Evolutionary conservation across 2,329 filamentous ascomycete species (phyloP).

Genomic region (Septoria petroselini): DNA sequence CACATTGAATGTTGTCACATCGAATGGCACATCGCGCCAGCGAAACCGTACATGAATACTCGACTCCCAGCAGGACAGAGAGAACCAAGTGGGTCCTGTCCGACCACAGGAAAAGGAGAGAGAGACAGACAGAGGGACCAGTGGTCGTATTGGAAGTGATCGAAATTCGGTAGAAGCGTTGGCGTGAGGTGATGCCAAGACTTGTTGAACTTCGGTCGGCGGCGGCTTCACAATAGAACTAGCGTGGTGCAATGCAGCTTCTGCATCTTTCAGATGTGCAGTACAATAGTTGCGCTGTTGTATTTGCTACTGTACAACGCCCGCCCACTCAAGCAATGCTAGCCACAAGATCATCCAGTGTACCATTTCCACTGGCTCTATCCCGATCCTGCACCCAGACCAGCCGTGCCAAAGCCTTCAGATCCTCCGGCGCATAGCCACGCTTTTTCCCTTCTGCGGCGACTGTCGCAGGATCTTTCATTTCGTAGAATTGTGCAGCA

Average conservation of each 20-base stretch:
- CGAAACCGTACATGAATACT: too few relatives aligned
- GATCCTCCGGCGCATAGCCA: slow-evolving; percentile 40
- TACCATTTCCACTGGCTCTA: slow-evolving; percentile 19
- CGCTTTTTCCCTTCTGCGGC: slow-evolving; percentile 30
- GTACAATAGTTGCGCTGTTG: too few relatives aligned
- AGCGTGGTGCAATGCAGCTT: too few relatives aligned
- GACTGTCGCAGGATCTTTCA: slow-evolving; percentile 56
- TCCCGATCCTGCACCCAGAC: slow-evolving; percentile 30
- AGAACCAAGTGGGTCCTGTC: too few relatives aligned
- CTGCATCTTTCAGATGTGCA: too few relatives aligned
- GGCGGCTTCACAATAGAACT: too few relatives aligned
- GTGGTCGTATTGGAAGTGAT: not conserved
- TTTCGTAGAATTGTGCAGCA: slow-evolving; percentile 64
- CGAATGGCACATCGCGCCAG: too few relatives aligned
- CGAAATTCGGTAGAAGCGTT: too few relatives aligned
- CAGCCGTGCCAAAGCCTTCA: slow-evolving; percentile 44
- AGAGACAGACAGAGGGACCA: not conserved
- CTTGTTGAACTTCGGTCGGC: too few relatives aligned
- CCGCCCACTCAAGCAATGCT: slow-evolving; percentile 18
- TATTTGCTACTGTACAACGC: not conserved
- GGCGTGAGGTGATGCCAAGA: not conserved
- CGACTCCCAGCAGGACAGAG: too few relatives aligned
- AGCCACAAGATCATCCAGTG: slow-evolving; percentile 27
- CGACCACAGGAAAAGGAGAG: too few relatives aligned
- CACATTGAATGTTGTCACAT: too few relatives aligned